Evolutionary conservation across 352 stramenopile genomes (phyloP), one percentile per base, ranked within the genome.

Genomic region (Phytophthora sansomeana): DNA sequence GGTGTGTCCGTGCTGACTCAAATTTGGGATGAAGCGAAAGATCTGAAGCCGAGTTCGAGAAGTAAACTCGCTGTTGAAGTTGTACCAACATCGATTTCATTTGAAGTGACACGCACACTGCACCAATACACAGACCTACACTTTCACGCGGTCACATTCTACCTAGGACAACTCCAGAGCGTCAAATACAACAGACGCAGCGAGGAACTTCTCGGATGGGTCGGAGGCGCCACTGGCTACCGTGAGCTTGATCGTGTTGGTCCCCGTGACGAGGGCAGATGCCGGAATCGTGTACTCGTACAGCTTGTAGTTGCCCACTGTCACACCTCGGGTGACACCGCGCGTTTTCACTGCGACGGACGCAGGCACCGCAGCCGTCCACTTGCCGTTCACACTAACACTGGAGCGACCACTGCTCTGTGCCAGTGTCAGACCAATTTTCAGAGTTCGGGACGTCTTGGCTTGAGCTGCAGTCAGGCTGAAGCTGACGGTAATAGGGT

Each of bases 201-300:
- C 57, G 13, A 87, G 55, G 56, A 82, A 87, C 42, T 69, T 70
- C 66, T 87, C 47, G 4, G 54, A 41, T 1, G 74, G 74, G 28
- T 87, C 79, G 16, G 47, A 67, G 2, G 67, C 62, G 21, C 79
- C 79, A 28, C 79, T 87, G 30, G 76, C 68, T 21, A 87, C 68
- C 13, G 55, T 66, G 19, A 87, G 48, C 2, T 57, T 65, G 44
- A 85, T 67, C 30, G 36, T 62, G 58, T 87, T 85, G 13, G 54
- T 28, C 2, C 76, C 78, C 28, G 51, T 41, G 13, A 77, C 47
- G 0, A 87, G 58, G 0, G 74, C 74, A 0, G 49, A 77, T 6
- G 60, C 41, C 8, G 79, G 76, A 43, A 87, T 82, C 7, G 43
- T 56, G 72, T 79, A 83, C 63, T 85, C 63, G 53, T 87, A 83